These are phyloP conservation scores for Castanospermum australe DNA, from an alignment of 306 rosid genomes.

Conservation along the genomic window DNA sequence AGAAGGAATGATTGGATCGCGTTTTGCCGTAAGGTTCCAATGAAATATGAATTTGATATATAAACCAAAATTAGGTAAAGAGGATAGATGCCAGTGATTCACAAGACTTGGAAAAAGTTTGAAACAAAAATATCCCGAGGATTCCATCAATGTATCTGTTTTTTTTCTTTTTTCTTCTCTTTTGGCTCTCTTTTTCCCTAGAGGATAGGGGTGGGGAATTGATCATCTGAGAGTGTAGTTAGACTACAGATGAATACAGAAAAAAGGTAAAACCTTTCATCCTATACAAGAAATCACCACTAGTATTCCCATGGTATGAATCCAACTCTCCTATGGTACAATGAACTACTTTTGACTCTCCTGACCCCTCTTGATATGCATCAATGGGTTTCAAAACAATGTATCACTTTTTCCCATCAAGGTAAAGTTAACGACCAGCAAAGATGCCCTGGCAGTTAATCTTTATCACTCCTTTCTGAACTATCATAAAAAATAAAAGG, in stretches of 20 bases:
- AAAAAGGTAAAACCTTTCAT: conserved; percentile 31
- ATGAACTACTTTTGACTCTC: conserved; percentile 15
- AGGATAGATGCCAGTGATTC: no score
- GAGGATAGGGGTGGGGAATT: conserved; percentile 2
- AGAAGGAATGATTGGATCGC: no score
- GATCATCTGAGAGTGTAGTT: conserved; percentile 16
- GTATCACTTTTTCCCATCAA: not conserved
- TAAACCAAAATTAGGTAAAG: no score
- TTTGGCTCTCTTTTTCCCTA: not conserved
- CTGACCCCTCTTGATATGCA: conserved; percentile 1
- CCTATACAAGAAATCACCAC: conserved; percentile 48
- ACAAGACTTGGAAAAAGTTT: not conserved
- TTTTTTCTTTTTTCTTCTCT: not conserved
- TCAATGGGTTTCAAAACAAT: conserved; percentile 20
- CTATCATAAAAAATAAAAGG: no score
- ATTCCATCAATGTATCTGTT: not conserved
- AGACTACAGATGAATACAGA: not conserved
- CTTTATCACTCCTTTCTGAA: conserved; percentile 15
- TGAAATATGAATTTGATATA: no score
- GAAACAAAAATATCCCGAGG: not conserved
- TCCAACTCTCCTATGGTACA: conserved; percentile 24
- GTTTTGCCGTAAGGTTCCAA: no score
- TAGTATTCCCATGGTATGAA: conserved; percentile 24
- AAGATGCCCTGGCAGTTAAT: conserved; percentile 16
- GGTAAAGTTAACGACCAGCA: not conserved